phyloP scores from a whole-genome alignment of 352 stramenopile species.

The Phytophthora pinifolia region DNA sequence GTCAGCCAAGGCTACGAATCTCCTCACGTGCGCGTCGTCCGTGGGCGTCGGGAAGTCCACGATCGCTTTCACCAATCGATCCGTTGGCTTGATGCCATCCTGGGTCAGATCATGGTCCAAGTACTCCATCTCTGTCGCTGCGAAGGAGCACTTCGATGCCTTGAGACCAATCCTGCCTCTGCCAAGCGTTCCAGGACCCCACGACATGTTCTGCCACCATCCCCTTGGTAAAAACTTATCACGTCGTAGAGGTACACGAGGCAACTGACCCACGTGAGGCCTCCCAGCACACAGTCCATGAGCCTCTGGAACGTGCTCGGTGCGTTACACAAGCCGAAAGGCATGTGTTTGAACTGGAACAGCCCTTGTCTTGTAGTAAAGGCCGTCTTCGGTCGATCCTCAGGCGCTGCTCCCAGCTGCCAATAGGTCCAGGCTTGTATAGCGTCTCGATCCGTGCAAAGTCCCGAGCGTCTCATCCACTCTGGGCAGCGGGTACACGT shows the following conservation, averaged over 20 bases:
- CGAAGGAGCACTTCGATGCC: conserved; percentile 22
- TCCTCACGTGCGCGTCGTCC: conserved; percentile 2
- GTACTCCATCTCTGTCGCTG: conserved; percentile 13
- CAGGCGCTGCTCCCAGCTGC: background rate
- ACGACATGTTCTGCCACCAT: conserved; percentile 5
- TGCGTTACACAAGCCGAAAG: conserved; percentile 15
- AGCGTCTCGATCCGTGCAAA: background rate
- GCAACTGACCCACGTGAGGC: conserved; percentile 19
- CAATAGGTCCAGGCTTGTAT: conserved; percentile 22
- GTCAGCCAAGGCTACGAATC: conserved; percentile 5
- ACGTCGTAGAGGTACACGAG: conserved; percentile 30
- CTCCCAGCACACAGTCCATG: conserved; percentile 25
- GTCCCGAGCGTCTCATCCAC: no score
- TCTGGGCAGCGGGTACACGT: no score
- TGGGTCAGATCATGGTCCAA: conserved; percentile 19
- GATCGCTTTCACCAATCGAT: conserved; percentile 5
- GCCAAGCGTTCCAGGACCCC: no score
- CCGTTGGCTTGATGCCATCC: background rate
- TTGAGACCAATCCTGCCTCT: no score
- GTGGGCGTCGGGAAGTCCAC: conserved; percentile 1
- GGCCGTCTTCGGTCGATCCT: conserved; percentile 18
- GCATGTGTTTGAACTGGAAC: conserved; percentile 17
- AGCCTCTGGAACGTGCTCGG: conserved; percentile 4
- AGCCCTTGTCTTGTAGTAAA: conserved; percentile 12
- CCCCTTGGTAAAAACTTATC: conserved; percentile 20